These are phyloP conservation scores for Spathaspora sp. DNA, from an alignment of 805 yeast genomes.

Conservation along the genomic window DNA sequence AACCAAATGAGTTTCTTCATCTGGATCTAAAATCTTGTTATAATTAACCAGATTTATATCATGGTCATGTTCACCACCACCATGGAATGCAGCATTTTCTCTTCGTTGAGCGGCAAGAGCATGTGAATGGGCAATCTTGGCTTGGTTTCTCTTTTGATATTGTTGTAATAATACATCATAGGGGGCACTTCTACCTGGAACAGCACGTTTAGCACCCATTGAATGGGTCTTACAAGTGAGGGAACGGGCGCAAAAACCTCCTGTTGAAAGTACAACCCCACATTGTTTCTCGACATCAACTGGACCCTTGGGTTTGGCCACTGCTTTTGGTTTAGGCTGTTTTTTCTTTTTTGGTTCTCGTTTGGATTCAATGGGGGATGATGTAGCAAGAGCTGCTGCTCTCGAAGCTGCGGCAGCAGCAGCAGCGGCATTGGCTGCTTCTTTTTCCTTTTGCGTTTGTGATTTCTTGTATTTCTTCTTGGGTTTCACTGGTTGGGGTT, in stretches of 20 bases:
- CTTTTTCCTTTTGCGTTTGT: constrained; percentile 42
- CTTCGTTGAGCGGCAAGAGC: constrained; percentile 76
- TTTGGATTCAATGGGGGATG: not conserved
- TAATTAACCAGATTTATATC: constrained; percentile 23
- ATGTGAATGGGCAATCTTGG: constrained; percentile 78
- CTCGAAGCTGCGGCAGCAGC: constrained; percentile 37
- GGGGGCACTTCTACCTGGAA: constrained; percentile 87
- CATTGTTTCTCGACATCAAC: constrained; percentile 93
- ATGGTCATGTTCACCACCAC: constrained; percentile 17
- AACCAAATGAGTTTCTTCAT: constrained; percentile 90
- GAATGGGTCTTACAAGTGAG: constrained; percentile 97
- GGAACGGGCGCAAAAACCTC: constrained; percentile 95
- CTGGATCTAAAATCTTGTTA: constrained; percentile 64
- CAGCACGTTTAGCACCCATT: constrained; percentile 97
- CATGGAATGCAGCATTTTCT: constrained; percentile 51
- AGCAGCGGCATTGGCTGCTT: constrained; percentile 45
- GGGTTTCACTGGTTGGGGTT: constrained; percentile 17
- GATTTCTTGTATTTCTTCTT: constrained; percentile 43
- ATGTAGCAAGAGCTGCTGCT: constrained; percentile 1
- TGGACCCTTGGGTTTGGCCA: constrained; percentile 68
- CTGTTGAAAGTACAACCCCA: constrained; percentile 90
- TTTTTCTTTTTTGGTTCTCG: constrained; percentile 27
- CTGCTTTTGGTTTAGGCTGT: constrained; percentile 27
- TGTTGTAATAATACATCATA: constrained; percentile 85
- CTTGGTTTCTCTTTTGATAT: constrained; percentile 90